phyloP scores from a whole-genome alignment of 1,139 yeast species.

The Blastobotrys apis region DNA sequence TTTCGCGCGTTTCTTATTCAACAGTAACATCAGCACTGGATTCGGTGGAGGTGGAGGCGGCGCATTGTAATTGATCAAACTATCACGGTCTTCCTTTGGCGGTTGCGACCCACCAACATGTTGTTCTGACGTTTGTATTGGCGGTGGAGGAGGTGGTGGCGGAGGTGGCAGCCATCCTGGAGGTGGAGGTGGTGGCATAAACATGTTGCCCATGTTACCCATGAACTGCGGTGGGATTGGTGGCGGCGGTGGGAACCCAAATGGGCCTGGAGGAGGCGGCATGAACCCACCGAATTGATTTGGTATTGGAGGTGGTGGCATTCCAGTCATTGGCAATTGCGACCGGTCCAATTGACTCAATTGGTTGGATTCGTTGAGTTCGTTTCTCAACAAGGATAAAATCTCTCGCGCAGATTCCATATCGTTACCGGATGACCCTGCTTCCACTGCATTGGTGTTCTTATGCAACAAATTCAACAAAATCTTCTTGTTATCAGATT shows the following conservation, averaged over 20 bases:
- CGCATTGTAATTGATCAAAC: slow-evolving; percentile 20
- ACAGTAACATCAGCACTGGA: slow-evolving; percentile 28
- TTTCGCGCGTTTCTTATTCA: slow-evolving; percentile 19
- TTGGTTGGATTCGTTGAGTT: slow-evolving; percentile 19
- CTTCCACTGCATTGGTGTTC: slow-evolving; percentile 12
- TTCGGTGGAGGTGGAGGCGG: slow-evolving; percentile 33
- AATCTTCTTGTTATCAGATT: slow-evolving; percentile 20
- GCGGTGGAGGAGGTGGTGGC: slow-evolving; percentile 29
- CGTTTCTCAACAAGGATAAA: slow-evolving; percentile 29
- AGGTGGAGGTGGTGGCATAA: slow-evolving; percentile 13
- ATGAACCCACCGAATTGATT: not conserved
- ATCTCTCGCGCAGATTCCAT: slow-evolving; percentile 34
- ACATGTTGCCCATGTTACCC: too few relatives aligned
- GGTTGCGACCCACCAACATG: too few relatives aligned
- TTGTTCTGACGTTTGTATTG: slow-evolving; percentile 18
- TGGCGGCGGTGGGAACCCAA: slow-evolving; percentile 22
- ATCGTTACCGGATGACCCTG: slow-evolving; percentile 22
- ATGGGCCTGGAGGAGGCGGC: too few relatives aligned
- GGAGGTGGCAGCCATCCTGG: slow-evolving; percentile 22
- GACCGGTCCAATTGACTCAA: slow-evolving; percentile 2
- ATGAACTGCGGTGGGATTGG: not conserved
- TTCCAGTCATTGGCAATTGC: slow-evolving; percentile 24
- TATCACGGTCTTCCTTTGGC: slow-evolving; percentile 7
- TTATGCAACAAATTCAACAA: slow-evolving; percentile 28
- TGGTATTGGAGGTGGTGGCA: slow-evolving; percentile 7